Percentiles rank a stretch among this genome's conserved stretches.
These are phyloP conservation scores for Trypanosoma vivax DNA, from an alignment of 208 protist genomes.

Conservation along the genomic window DNA sequence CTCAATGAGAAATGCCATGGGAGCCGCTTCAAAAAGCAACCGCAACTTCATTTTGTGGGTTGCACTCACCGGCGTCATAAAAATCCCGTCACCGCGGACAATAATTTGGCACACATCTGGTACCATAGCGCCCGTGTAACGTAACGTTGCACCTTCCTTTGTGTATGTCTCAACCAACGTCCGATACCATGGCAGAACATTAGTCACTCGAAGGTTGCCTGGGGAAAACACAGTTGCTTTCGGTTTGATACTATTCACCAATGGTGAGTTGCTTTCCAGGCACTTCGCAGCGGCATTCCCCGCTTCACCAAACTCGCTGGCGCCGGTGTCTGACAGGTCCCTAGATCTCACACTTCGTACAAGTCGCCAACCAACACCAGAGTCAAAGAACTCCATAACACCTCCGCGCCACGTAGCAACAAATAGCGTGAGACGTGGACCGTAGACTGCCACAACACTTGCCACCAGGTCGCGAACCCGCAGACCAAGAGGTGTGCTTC, in stretches of 20 bases:
- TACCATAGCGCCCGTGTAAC: constrained; percentile 34
- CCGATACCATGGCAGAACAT: constrained; percentile 18
- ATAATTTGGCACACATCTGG: constrained; percentile 32
- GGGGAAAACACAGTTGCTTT: constrained; percentile 28
- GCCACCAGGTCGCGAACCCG: constrained; percentile 14
- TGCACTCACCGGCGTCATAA: constrained; percentile 78
- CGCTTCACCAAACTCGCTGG: too few relatives aligned
- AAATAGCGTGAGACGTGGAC: constrained; percentile 22
- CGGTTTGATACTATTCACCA: not conserved
- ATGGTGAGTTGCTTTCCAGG: too few relatives aligned
- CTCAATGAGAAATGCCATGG: constrained; percentile 44
- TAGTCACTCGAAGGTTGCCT: constrained; percentile 22
- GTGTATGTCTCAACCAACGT: constrained; percentile 11
- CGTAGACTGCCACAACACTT: constrained; percentile 20
- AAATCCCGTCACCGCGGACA: constrained; percentile 69
- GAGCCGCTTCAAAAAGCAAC: constrained; percentile 82
- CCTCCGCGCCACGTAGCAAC: not conserved
- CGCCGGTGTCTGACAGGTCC: too few relatives aligned
- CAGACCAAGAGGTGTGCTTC: constrained; percentile 12
- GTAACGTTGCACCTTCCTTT: constrained; percentile 13
- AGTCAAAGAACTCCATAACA: constrained; percentile 15
- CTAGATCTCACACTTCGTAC: not conserved
- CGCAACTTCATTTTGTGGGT: constrained; percentile 85
- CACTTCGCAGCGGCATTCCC: too few relatives aligned
- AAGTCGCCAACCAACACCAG: not conserved